Evolutionary conservation across 2,329 filamentous ascomycete genomes (phyloP).

Genomic region (Arthroderma uncinatum): DNA sequence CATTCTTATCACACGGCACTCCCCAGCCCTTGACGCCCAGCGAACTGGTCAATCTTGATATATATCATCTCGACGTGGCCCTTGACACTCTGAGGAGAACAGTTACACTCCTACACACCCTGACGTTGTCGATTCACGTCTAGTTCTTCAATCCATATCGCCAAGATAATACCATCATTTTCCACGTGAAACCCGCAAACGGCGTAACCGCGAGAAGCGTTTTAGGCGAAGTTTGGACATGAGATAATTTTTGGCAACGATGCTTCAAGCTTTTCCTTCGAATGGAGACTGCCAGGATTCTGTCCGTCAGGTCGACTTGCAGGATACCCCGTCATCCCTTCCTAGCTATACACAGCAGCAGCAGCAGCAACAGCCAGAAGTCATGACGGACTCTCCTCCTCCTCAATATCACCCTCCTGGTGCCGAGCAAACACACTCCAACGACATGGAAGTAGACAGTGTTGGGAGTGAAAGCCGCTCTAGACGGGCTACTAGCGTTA

Average conservation of each 20-base stretch:
- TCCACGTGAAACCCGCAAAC: neutral
- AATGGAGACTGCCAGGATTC: neutral
- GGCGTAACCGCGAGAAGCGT: neutral
- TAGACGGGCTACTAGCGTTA: constrained; percentile 35
- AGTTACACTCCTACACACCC: neutral
- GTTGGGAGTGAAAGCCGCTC: constrained; percentile 30
- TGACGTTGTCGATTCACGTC: too few relatives aligned
- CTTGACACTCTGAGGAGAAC: neutral
- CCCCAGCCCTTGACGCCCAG: neutral
- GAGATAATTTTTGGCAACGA: neutral
- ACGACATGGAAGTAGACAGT: constrained; percentile 32
- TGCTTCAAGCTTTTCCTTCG: neutral
- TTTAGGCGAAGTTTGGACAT: neutral
- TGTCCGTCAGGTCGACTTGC: neutral
- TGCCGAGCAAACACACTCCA: neutral
- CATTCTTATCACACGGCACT: neutral
- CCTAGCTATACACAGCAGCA: neutral
- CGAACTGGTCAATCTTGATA: neutral
- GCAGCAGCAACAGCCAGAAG: neutral
- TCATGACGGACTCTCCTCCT: constrained; percentile 1
- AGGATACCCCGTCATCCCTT: neutral
- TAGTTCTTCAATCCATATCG: too few relatives aligned
- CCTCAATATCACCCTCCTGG: neutral
- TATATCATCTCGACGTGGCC: neutral
- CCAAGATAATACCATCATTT: neutral